phyloP scores from a whole-genome alignment of 164 flowering plant genomes.

The Piper longum region DNA sequence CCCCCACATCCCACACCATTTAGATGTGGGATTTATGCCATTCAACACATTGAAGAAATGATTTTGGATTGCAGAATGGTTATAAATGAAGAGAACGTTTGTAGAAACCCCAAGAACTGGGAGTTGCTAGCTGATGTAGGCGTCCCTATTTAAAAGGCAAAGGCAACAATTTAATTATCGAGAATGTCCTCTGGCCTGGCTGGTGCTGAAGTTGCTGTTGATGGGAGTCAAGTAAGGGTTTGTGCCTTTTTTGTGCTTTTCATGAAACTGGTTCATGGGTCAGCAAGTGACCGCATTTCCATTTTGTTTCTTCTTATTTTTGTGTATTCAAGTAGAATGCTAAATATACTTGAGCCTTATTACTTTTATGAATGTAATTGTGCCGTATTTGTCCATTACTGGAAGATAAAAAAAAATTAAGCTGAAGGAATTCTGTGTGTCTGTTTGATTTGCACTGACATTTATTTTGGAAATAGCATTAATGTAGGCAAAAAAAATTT shows the following conservation, averaged over 20 bases:
- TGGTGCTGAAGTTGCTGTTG: constrained; percentile 69
- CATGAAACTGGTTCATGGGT: not conserved
- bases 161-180: constrained; percentile 69
- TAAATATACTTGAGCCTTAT: not conserved
- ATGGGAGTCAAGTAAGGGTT: constrained; percentile 53
- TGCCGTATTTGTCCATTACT: not conserved
- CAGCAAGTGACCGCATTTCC: not conserved
- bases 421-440: not conserved
- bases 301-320: not conserved
- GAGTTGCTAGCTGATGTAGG: not conserved
- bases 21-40: too few relatives aligned
- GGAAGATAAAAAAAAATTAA: not conserved
- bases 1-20: too few relatives aligned
- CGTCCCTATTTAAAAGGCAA: constrained; percentile 33
- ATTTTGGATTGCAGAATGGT: not conserved
- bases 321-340: not conserved
- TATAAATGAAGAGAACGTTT: too few relatives aligned
- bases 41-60: too few relatives aligned
- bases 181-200: constrained; percentile 86
- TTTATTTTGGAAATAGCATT: not conserved
- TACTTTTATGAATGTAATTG: not conserved
- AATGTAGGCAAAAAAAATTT: not conserved
- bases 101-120: not conserved
- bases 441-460: not conserved
- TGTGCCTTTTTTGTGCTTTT: not conserved